Base-by-base conservation (phyloP, 148 eudicot species). In the Dysphania ambrosioides region DNA sequence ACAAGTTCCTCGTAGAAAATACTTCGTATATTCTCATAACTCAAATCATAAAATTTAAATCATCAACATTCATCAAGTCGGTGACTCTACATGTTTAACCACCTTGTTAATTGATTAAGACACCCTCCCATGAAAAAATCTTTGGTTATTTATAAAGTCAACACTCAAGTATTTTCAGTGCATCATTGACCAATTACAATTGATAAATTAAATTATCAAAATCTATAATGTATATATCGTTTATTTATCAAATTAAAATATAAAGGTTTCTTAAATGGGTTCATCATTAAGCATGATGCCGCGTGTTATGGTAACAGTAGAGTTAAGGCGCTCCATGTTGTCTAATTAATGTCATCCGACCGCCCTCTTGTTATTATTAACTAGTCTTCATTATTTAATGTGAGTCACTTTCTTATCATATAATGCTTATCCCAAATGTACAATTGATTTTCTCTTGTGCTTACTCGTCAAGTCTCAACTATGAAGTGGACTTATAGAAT, bases 331-430 rank as follows among this genome's bases (percentile, higher is more conserved):
- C 71, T 75, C 34, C 34, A 75, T 51, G 57, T 63, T 78, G 73
- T 65, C 66, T 68, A 65, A 51, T 78, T 75, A 75, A 75, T 76
- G 63, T 66, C 72, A 69, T 77, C 75, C 70, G 68, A 69, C 75
- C 42, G 30, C 41, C 66, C 49, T 3, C 4, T 21, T 55, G n/a
- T 63, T 68, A 34, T 30, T 49, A 72, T 73, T 49, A 60, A 73
- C 61, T 41, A 49, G 62, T 42, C 71, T 56, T 41, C 29, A 63
- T 71, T 72, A 71, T 71, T 69, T 71, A 75, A 69, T 71, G 58
- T 75, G 75, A 77, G 76, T 71, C 68, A 63, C 70, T 66, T 76
- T n/a, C 61, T 72, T 51, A 38, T 23, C 15, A 27, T 58, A 13
- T 51, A 73, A 69, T 27, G 38, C 30, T 63, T 62, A 62, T 71